These are phyloP conservation scores for Trichoderma sp. DNA, from an alignment of 2,329 filamentous ascomycete species.

Conservation along the genomic window DNA sequence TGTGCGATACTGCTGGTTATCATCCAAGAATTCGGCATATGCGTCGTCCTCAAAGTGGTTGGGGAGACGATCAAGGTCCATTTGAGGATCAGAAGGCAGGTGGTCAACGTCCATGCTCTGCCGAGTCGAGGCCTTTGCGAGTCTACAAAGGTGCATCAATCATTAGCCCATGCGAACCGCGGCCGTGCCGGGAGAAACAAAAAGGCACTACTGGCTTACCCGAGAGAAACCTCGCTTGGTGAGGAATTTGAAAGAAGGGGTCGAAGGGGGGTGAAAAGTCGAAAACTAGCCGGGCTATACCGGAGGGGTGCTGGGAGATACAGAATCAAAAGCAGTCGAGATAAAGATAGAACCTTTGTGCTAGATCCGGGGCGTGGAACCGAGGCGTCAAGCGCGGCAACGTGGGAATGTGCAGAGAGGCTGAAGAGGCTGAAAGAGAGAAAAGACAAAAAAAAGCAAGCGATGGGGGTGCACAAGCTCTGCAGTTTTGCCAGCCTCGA, in stretches of 20 bases:
- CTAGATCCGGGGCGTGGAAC: neutral
- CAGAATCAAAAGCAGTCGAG: neutral
- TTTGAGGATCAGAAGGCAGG: conserved; percentile 30
- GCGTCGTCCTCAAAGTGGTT: conserved; percentile 35
- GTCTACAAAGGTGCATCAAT: neutral
- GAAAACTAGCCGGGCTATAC: neutral
- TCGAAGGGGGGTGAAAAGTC: neutral
- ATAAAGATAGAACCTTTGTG: neutral
- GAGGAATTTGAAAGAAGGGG: neutral
- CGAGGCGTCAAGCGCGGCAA: neutral
- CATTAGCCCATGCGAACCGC: neutral
- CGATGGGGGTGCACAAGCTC: neutral
- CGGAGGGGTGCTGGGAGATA: neutral
- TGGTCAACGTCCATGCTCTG: conserved; percentile 31
- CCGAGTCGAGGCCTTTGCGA: neutral
- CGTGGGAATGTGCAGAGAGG: neutral
- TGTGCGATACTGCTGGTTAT: conserved; percentile 32
- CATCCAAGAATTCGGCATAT: conserved; percentile 31
- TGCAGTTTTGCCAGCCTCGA: neutral
- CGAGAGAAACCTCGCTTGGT: neutral
- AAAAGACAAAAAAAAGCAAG: neutral
- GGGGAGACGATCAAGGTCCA: conserved; percentile 28
- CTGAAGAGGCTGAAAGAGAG: neutral
- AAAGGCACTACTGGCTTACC: neutral
- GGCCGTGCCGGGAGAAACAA: neutral